Conservation (phyloP, 805 yeast species). For the Metschnikowia anglica region DNA sequence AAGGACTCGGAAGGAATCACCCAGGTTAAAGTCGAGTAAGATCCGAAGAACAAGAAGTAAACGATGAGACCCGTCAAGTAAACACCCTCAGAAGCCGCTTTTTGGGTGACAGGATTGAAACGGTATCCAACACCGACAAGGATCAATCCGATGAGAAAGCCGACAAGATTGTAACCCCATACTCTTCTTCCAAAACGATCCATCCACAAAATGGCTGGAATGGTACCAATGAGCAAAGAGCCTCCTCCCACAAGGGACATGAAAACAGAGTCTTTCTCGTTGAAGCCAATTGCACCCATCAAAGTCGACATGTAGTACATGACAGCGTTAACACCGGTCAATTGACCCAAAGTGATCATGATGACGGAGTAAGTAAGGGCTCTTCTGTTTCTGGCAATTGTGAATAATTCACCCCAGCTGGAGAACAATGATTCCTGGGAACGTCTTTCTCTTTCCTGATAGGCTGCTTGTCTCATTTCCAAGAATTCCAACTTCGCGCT, state of each 20-base stretch:
- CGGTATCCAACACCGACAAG: conserved; percentile 59
- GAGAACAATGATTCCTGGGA: conserved; percentile 36
- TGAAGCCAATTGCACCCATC: conserved; percentile 56
- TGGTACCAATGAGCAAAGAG: conserved; percentile 58
- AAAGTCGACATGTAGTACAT: conserved; percentile 63
- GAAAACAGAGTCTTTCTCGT: conserved; percentile 50
- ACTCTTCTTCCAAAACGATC: conserved; percentile 56
- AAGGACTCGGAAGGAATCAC: conserved; percentile 66
- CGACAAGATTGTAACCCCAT: conserved; percentile 59
- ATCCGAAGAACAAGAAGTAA: conserved; percentile 66
- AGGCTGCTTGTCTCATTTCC: conserved; percentile 54
- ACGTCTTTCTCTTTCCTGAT: conserved; percentile 43
- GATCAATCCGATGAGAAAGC: conserved; percentile 59
- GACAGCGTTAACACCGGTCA: conserved; percentile 67
- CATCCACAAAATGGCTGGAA: conserved; percentile 62
- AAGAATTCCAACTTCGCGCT: conserved; percentile 52
- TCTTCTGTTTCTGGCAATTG: conserved; percentile 58
- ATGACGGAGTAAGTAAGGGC: conserved; percentile 56
- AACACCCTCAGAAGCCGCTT: conserved; percentile 50
- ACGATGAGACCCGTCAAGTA: conserved; percentile 62
- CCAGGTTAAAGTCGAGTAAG: conserved; percentile 67
- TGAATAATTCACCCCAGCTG: conserved; percentile 51
- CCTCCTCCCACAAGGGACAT: conserved; percentile 74
- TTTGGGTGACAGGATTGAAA: conserved; percentile 41
- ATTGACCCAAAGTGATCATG: conserved; percentile 61